phyloP scores from a whole-genome alignment of 495 filamentous ascomycete genomes.

The Beverwykella pulmonaria region DNA sequence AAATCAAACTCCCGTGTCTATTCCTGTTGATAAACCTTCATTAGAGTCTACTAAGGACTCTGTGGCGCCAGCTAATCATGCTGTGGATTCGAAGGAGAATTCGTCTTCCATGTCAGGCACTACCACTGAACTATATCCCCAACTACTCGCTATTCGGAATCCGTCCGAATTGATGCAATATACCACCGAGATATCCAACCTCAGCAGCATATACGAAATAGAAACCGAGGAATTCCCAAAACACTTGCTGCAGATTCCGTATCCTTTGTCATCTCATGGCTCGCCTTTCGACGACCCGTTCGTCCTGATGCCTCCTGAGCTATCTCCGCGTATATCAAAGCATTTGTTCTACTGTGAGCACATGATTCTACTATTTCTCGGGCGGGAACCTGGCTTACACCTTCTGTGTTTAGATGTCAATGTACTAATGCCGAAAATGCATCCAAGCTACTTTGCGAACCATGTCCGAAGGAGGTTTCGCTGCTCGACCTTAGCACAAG shows the following conservation, averaged over 20 bases:
- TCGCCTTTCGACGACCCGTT: neutral
- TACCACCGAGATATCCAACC: neutral
- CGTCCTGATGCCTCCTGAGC: neutral
- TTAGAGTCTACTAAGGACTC: neutral
- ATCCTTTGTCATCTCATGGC: neutral
- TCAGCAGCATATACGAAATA: neutral
- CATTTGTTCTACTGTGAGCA: slow-evolving; percentile 11
- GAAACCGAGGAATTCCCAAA: neutral
- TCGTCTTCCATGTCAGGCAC: too few relatives aligned
- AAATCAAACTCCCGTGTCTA: neutral
- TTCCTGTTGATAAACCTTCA: neutral
- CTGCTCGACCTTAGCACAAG: neutral
- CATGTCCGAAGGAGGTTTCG: neutral
- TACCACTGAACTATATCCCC: neutral
- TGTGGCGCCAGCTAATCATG: neutral
- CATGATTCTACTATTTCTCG: too few relatives aligned
- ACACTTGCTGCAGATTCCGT: neutral
- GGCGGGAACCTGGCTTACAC: too few relatives aligned
- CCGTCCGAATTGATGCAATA: neutral
- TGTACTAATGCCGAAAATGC: slow-evolving; percentile 7
- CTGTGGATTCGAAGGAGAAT: too few relatives aligned
- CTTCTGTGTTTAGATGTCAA: slow-evolving; percentile 16
- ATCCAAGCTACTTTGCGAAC: slow-evolving; percentile 5
- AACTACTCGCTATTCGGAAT: neutral
- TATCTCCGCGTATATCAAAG: neutral